Percentiles rank a stretch among this genome's conserved stretches.
Conservation (phyloP, 2,329 filamentous ascomycete genomes). For the Neonectria magnoliae region DNA sequence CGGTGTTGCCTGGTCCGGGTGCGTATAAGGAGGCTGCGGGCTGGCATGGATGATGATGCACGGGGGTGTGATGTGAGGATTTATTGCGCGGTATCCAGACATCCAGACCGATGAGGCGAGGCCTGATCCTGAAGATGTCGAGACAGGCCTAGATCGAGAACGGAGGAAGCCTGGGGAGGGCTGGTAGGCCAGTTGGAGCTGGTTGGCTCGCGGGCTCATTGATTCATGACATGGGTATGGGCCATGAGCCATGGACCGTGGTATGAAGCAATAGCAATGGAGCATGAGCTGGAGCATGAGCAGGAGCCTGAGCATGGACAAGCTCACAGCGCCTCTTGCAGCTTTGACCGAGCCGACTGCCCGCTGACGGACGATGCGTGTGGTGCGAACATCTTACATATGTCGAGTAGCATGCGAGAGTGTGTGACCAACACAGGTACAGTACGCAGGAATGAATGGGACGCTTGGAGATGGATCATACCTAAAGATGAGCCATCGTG, state of each 20-base stretch:
- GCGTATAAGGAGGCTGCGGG: conserved; percentile 6
- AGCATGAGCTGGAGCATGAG: too few relatives aligned
- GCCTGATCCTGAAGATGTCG: conserved; percentile 7
- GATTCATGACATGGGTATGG: conserved; percentile 15
- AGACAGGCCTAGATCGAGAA: conserved; percentile 7
- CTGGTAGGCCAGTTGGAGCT: conserved; percentile 5
- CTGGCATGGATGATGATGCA: conserved; percentile 17
- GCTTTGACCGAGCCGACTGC: conserved; percentile 14
- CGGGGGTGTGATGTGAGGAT: not conserved
- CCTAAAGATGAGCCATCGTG: conserved; percentile 16
- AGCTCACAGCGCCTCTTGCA: conserved; percentile 14
- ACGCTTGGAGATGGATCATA: conserved; percentile 1
- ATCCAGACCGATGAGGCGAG: conserved; percentile 10
- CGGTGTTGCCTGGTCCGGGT: conserved; percentile 2
- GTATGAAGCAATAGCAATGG: not conserved
- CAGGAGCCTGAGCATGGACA: not conserved
- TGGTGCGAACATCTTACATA: not conserved
- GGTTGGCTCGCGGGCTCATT: conserved; percentile 18
- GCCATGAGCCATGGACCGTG: conserved; percentile 1
- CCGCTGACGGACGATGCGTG: conserved; percentile 5
- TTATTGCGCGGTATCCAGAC: conserved; percentile 3
- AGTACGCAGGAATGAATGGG: conserved; percentile 12
- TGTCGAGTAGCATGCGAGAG: conserved; percentile 6
- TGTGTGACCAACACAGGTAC: not conserved
- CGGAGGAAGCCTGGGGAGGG: not conserved